Evolutionary conservation across 306 rosid species (phyloP).

Genomic region (Lathyrus sativus): DNA sequence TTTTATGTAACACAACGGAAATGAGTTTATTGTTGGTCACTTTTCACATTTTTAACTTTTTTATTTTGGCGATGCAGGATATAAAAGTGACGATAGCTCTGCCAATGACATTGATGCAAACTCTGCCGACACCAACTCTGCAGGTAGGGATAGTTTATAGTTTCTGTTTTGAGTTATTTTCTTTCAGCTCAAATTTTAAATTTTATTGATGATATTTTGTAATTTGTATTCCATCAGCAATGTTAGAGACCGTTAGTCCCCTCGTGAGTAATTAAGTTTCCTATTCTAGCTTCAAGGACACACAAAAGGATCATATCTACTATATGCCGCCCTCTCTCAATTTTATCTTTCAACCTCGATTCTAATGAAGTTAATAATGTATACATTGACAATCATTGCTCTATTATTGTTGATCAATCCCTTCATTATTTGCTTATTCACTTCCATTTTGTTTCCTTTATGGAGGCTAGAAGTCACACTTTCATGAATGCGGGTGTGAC

Average conservation of each 20-base stretch:
- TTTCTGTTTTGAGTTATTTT: slow-evolving; percentile 31
- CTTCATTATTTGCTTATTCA: neutral
- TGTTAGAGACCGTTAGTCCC: slow-evolving; percentile 6
- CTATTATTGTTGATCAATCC: slow-evolving; percentile 4
- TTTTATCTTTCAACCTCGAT: neutral
- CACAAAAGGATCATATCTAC: neutral
- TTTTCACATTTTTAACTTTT: neutral
- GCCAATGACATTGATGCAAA: slow-evolving; percentile 55
- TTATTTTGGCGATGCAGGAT: slow-evolving; percentile 52
- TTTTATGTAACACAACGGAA: neutral
- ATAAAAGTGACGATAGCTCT: slow-evolving; percentile 75
- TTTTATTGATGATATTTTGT: slow-evolving; percentile 14
- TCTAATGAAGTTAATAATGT: neutral
- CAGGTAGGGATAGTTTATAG: slow-evolving; percentile 50
- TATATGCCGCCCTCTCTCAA: neutral
- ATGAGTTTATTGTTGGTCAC: neutral
- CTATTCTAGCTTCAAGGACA: slow-evolving; percentile 1
- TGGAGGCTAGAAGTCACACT: slow-evolving; percentile 1
- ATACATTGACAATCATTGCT: neutral
- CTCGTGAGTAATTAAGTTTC: neutral
- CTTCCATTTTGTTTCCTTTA: slow-evolving; percentile 11
- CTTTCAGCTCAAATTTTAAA: slow-evolving; percentile 4
- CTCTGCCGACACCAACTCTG: slow-evolving; percentile 48
- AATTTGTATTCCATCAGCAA: neutral
- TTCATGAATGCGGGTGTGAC: slow-evolving; percentile 6